A percentile compares a stretch with the other conserved stretches of the same genome.
phyloP scores from a whole-genome alignment of 495 filamentous ascomycete genomes.

The Lentithecium fluviatile region DNA sequence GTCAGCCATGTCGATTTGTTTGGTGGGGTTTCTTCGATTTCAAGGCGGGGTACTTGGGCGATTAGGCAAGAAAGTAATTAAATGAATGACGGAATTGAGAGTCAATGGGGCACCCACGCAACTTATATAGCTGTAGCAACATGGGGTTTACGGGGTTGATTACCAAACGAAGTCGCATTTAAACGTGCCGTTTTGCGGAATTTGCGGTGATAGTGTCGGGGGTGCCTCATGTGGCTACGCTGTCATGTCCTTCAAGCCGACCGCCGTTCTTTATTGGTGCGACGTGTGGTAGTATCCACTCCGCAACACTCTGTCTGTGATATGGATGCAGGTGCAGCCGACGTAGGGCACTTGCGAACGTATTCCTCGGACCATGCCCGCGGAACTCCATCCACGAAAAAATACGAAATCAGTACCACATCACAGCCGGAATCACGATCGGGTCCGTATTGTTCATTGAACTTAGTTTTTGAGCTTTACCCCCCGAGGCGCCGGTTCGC shows the following conservation, averaged over 20 bases:
- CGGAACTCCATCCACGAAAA: no score
- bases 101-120: neutral
- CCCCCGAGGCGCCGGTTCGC: conserved; percentile 31
- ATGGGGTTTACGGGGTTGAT: neutral
- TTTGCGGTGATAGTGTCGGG: neutral
- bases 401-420: no score
- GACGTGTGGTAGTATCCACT: no score
- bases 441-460: conserved; percentile 21
- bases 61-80: no score
- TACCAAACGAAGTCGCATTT: neutral
- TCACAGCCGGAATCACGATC: neutral
- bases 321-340: no score
- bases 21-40: conserved; percentile 1
- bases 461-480: conserved; percentile 32
- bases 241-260: no score
- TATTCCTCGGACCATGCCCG: no score
- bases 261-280: no score
- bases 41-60: neutral
- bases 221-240: no score
- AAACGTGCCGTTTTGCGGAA: neutral
- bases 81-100: neutral
- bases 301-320: no score
- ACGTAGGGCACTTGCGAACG: no score
- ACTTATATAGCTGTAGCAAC: neutral
- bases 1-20: neutral